A percentile compares a stretch with the other conserved stretches of the same genome.
phyloP scores from a whole-genome alignment of 345 rosid genomes.

The Ceriops tagal region DNA sequence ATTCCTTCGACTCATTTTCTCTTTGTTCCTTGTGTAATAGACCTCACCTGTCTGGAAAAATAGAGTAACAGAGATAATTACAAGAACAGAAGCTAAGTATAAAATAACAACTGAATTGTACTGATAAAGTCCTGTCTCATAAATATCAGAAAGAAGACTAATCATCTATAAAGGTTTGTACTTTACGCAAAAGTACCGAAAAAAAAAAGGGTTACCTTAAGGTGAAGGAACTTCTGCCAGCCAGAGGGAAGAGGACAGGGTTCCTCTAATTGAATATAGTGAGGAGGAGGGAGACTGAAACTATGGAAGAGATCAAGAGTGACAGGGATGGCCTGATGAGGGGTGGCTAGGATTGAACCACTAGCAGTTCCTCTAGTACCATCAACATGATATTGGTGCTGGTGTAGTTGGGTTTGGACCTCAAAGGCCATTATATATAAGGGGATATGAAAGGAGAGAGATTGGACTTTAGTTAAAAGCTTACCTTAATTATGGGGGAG shows the following conservation, averaged over 20 bases:
- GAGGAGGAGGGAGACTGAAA: not conserved
- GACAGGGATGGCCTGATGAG: slow-evolving; percentile 3
- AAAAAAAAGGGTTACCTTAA: not conserved
- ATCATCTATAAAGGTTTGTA: not conserved
- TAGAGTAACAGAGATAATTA: not conserved
- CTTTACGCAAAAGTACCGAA: not conserved
- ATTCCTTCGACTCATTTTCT: slow-evolving; percentile 71
- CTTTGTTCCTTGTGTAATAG: not conserved
- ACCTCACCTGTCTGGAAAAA: slow-evolving; percentile 14
- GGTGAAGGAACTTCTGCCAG: slow-evolving; percentile 17
- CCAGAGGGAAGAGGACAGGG: slow-evolving; percentile 26
- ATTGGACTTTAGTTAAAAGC: slow-evolving; percentile 57
- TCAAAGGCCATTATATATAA: slow-evolving; percentile 47
- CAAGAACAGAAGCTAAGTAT: not conserved
- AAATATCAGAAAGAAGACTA: too few species aligned
- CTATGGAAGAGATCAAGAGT: slow-evolving; percentile 9
- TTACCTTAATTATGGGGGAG: slow-evolving; percentile 65
- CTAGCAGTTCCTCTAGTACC: slow-evolving; percentile 2
- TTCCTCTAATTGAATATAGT: slow-evolving; percentile 10
- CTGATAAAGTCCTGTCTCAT: not conserved
- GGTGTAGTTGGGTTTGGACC: slow-evolving; percentile 31
- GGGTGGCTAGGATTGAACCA: slow-evolving; percentile 18
- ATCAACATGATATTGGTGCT: slow-evolving; percentile 8
- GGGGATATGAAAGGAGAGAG: slow-evolving; percentile 27
- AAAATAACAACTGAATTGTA: slow-evolving; percentile 1